Percentiles rank a stretch among this genome's conserved stretches.
phyloP scores from a whole-genome alignment of 345 rosid species.

The Populus pruinosa region DNA sequence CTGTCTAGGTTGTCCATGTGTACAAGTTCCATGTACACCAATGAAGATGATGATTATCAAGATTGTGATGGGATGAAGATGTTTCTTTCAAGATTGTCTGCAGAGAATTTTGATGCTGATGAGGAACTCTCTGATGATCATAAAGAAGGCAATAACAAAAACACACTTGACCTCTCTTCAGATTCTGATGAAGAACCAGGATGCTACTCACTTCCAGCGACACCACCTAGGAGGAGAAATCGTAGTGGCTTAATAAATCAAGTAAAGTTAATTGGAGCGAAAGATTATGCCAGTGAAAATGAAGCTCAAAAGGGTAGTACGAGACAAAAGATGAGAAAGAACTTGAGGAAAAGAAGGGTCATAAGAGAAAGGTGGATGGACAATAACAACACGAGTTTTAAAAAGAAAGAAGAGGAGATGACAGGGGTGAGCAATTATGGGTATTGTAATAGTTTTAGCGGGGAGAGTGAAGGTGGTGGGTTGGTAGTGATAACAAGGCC shows the following conservation, averaged over 20 bases:
- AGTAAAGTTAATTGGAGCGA: conserved; percentile 8
- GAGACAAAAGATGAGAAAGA: conserved; percentile 26
- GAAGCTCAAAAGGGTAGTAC: conserved; percentile 38
- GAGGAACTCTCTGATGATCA: conserved; percentile 64
- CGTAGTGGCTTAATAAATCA: conserved; percentile 5
- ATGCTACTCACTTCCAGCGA: conserved; percentile 62
- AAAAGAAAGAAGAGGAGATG: conserved; percentile 19
- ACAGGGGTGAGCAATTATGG: conserved; percentile 7
- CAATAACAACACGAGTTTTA: not conserved
- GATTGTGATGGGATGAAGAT: conserved; percentile 27
- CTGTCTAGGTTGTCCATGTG: conserved; percentile 79
- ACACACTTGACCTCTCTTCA: conserved; percentile 32
- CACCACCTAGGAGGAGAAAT: conserved; percentile 41
- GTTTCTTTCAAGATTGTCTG: conserved; percentile 45
- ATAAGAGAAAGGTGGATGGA: conserved; percentile 20
- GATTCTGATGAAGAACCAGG: conserved; percentile 57
- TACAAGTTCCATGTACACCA: conserved; percentile 53
- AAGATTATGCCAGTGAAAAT: conserved; percentile 80
- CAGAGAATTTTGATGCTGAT: conserved; percentile 75
- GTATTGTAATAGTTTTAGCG: conserved; percentile 39
- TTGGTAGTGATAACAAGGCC: conserved; percentile 79
- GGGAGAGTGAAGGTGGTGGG: conserved; percentile 58
- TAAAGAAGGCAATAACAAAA: conserved; percentile 14
- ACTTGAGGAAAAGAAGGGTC: conserved; percentile 30
- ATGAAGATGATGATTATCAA: conserved; percentile 34